A percentile compares a stretch with the other conserved stretches of the same genome.
These are phyloP conservation scores for Tephrocybe sp. DNA, from an alignment of 768 basidiomycete genomes.

Conservation along the genomic window DNA sequence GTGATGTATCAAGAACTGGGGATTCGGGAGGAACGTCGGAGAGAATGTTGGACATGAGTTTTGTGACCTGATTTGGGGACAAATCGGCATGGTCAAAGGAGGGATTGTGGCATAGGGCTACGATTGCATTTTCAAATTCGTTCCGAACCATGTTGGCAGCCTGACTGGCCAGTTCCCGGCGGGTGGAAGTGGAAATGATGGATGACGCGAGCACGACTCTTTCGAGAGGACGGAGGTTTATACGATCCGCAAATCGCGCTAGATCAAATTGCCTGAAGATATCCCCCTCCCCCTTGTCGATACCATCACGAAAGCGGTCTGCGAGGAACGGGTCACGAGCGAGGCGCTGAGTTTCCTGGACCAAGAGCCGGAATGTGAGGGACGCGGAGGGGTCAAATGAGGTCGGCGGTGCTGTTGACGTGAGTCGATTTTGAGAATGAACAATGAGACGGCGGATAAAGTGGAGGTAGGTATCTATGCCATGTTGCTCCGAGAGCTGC, in stretches of 20 bases:
- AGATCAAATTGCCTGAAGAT: constrained; percentile 84
- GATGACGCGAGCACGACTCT: constrained; percentile 75
- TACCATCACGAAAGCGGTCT: constrained; percentile 86
- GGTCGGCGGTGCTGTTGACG: constrained; percentile 57
- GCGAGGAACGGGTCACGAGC: constrained; percentile 89
- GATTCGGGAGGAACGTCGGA: constrained; percentile 68
- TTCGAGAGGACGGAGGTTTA: constrained; percentile 79
- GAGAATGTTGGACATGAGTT: constrained; percentile 80
- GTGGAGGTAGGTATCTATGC: constrained; percentile 95
- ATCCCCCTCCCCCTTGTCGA: constrained; percentile 87
- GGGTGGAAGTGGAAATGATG: constrained; percentile 60
- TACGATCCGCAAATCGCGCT: constrained; percentile 76
- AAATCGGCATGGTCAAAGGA: constrained; percentile 84
- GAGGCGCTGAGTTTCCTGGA: constrained; percentile 86
- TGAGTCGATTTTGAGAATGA: constrained; percentile 75
- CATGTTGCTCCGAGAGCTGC: constrained; percentile 96
- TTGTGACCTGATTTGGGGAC: constrained; percentile 69
- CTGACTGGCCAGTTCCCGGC: constrained; percentile 58
- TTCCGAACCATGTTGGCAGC: constrained; percentile 68
- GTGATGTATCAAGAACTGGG: constrained; percentile 68
- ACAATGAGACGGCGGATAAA: constrained; percentile 95
- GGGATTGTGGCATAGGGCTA: constrained; percentile 76
- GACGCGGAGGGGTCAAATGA: constrained; percentile 74
- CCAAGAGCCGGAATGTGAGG: constrained; percentile 80
- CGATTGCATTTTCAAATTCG: constrained; percentile 78